Conservation (phyloP, 176 grass and related monocot species). For the Avena sativa region DNA sequence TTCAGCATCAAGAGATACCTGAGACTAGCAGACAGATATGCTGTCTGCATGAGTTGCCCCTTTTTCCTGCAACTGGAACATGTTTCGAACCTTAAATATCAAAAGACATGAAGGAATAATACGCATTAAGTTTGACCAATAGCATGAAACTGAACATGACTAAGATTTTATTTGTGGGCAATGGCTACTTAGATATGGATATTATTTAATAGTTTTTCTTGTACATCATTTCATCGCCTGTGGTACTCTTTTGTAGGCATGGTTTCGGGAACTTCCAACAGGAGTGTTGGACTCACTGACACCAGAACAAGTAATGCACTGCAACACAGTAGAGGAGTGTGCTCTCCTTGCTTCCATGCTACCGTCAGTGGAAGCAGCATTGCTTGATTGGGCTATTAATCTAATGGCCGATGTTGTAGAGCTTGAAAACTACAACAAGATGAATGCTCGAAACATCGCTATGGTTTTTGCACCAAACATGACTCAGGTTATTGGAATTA, state of each 20-base stretch:
- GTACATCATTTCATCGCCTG: not conserved
- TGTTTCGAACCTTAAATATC: constrained; percentile 3
- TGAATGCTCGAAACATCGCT: constrained; percentile 92
- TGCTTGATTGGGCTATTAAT: constrained; percentile 91
- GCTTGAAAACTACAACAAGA: constrained; percentile 85
- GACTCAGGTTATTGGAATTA: constrained; percentile 75
- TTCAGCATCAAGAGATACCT: not conserved
- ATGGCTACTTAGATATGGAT: not conserved
- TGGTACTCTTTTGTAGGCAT: constrained; percentile 66
- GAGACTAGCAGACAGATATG: constrained; percentile 8
- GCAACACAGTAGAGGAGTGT: constrained; percentile 84
- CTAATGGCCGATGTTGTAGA: constrained; percentile 94
- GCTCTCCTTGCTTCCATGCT: constrained; percentile 62
- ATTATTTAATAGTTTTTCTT: not conserved
- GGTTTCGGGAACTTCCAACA: constrained; percentile 89
- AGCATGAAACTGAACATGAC: not conserved
- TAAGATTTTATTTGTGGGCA: not conserved
- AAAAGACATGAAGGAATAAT: not conserved
- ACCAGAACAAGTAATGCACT: constrained; percentile 82
- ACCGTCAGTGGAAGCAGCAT: constrained; percentile 68
- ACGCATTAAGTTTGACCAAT: constrained; percentile 9
- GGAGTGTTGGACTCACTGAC: constrained; percentile 73
- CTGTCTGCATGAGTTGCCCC: not conserved
- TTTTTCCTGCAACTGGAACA: not conserved
- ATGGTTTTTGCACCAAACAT: constrained; percentile 99